Evolutionary conservation across 257 asterid genomes (phyloP).

Genomic region (Ballota nigra): DNA sequence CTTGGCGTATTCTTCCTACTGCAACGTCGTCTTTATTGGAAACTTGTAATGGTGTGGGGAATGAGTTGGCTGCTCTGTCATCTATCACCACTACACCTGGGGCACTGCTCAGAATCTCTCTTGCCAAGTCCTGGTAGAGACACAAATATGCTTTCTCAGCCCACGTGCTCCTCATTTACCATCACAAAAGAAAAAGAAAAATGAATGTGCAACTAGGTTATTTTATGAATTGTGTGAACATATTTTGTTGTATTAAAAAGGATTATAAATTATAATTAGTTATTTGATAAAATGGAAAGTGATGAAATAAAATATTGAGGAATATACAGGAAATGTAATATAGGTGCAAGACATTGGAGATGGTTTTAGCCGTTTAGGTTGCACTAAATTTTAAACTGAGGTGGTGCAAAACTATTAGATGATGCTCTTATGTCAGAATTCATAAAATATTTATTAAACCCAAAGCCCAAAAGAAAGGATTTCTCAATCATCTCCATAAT

Average conservation of each 20-base stretch:
- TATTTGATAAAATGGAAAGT: too few relatives aligned
- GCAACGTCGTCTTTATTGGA: slow-evolving; percentile 90
- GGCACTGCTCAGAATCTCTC: slow-evolving; percentile 70
- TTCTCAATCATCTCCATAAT: not conserved
- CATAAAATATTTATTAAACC: not conserved
- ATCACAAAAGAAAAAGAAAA: too few relatives aligned
- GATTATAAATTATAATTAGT: not conserved
- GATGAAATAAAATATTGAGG: not conserved
- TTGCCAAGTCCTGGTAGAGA: slow-evolving; percentile 49
- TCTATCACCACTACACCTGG: slow-evolving; percentile 80
- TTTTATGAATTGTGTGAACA: too few relatives aligned
- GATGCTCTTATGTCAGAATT: not conserved
- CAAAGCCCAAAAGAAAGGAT: not conserved
- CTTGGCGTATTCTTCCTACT: slow-evolving; percentile 89
- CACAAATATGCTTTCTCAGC: too few relatives aligned
- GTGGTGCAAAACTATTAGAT: too few relatives aligned
- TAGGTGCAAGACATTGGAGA: not conserved
- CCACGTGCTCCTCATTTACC: too few relatives aligned
- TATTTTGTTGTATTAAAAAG: not conserved
- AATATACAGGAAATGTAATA: not conserved
- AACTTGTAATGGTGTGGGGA: slow-evolving; percentile 89
- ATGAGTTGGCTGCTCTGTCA: slow-evolving; percentile 72
- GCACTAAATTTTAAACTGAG: not conserved
- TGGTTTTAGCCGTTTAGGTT: not conserved
- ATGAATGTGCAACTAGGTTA: too few relatives aligned